Base-by-base conservation (phyloP, 2,329 filamentous ascomycete species). In the Claviceps pazoutovae region DNA sequence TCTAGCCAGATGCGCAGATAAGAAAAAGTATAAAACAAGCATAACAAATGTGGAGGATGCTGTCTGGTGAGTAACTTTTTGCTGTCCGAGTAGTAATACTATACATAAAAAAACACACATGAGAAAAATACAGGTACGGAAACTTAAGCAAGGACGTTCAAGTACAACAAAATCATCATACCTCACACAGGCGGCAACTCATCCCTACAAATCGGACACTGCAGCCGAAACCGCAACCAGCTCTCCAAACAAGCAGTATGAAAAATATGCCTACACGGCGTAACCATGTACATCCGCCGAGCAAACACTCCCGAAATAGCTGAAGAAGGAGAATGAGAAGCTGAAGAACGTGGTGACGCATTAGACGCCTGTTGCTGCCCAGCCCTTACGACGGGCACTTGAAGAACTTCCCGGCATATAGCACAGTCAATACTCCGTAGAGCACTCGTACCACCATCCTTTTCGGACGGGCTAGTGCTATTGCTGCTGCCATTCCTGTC, bases 161-260 rank as follows among this genome's bases (percentile, higher is more conserved):
- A 11, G 30, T 11, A 34, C 9, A 34, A 11, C 3, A 34, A 34
- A 34, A 11, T 34, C 30, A 34, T 34, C 14, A 39, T 4, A 2
- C 46, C 2, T 71, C 75, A 96, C 64, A 95, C 68, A 44, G 90
- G 88, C 49, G 91, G 91, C 61, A 97, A 67, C 54, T 86, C 84
- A 70, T 96, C 90, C 59, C 93, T 78, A 68, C 93, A 97, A 58
- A 95, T 96, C 1, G 93, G 93, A 69, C 93, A 98, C 70, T 95
- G 88, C 61, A 98, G 68, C 53, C 91, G 73, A 65, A 94, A 89
- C 63, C 87, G 79, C 86, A 98, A 93, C 93, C 93, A 97, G 41
- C 88, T 89, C 69, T 97, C 91, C 58, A 98, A 71, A 67, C 93
- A 98, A 36, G 77, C 74, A 52, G 83, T 93, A 64, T 98, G 93